These are phyloP conservation scores for Oryza nivara DNA, from an alignment of 176 grass and related monocot species.

Conservation along the genomic window DNA sequence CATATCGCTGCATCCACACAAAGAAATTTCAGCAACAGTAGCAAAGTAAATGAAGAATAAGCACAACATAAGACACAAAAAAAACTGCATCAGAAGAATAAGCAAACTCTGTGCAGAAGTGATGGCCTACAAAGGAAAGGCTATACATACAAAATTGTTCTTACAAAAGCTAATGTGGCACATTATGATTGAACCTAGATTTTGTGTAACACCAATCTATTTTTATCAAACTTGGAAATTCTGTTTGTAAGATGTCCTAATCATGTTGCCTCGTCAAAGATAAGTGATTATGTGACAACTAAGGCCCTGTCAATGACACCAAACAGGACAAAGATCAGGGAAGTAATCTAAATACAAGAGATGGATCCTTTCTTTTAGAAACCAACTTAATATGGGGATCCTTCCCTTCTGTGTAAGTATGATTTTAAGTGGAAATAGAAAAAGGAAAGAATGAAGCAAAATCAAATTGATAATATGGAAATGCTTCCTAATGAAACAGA, in stretches of 20 bases:
- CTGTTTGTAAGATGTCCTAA: not conserved
- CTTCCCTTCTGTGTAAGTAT: not conserved
- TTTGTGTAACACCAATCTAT: too few species aligned
- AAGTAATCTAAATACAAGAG: not conserved
- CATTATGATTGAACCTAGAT: too few species aligned
- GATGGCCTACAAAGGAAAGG: not conserved
- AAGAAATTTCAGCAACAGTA: conserved; percentile 23
- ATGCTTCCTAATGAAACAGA: not conserved
- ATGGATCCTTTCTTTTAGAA: not conserved
- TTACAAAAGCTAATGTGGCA: too few species aligned
- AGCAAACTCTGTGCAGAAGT: not conserved
- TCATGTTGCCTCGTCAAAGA: not conserved
- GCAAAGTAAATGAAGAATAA: not conserved
- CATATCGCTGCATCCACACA: conserved; percentile 79
- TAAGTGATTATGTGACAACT: conserved; percentile 11
- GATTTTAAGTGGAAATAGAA: not conserved
- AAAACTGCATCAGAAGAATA: not conserved
- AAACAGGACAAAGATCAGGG: not conserved
- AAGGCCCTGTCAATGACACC: not conserved
- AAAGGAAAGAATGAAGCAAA: not conserved
- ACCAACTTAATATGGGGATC: not conserved
- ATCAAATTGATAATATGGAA: not conserved
- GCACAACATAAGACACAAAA: not conserved
- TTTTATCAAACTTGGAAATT: too few species aligned
- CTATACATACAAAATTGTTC: not conserved